A percentile compares a stretch with the other conserved stretches of the same genome.
Conservation (phyloP, 352 stramenopile species). For the Globisporangium iwayamae region DNA sequence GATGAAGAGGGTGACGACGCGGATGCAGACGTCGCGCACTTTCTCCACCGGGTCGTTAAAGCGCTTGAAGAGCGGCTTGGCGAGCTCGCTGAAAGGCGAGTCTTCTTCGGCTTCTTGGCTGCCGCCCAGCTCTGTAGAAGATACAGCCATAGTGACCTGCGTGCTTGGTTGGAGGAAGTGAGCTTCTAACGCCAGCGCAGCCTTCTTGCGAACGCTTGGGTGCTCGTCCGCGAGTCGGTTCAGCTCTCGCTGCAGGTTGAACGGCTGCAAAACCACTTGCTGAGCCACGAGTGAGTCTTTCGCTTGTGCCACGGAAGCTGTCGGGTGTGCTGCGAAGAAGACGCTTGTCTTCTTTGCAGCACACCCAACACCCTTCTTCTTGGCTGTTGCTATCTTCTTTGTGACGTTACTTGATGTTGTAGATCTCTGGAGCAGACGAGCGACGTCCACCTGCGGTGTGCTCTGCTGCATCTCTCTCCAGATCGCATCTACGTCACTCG, state of each 20-base stretch:
- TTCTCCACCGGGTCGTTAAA: constrained; percentile 84
- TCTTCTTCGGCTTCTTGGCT: neutral
- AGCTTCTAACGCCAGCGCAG: constrained; percentile 40
- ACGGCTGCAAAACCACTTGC: constrained; percentile 7
- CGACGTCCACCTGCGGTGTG: constrained; percentile 22
- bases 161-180: constrained; percentile 27
- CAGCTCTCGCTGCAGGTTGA: constrained; percentile 46
- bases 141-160: neutral
- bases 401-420: constrained; percentile 15
- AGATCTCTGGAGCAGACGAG: constrained; percentile 38
- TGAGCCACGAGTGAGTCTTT: neutral
- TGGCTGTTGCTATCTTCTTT: constrained; percentile 8
- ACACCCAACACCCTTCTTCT: neutral
- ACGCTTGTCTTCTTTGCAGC: neutral
- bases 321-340: neutral
- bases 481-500: constrained; percentile 29
- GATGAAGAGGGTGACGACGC: constrained; percentile 45
- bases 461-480: constrained; percentile 51
- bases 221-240: constrained; percentile 61
- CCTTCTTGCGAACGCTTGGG: constrained; percentile 51
- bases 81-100: constrained; percentile 37
- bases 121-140: neutral
- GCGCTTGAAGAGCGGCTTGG: constrained; percentile 76
- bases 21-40: constrained; percentile 68
- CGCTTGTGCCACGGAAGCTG: neutral